A percentile compares a stretch with the other conserved stretches of the same genome.
Conservation (phyloP, 2,329 filamentous ascomycete species). For the Sordariomycetes sp. region DNA sequence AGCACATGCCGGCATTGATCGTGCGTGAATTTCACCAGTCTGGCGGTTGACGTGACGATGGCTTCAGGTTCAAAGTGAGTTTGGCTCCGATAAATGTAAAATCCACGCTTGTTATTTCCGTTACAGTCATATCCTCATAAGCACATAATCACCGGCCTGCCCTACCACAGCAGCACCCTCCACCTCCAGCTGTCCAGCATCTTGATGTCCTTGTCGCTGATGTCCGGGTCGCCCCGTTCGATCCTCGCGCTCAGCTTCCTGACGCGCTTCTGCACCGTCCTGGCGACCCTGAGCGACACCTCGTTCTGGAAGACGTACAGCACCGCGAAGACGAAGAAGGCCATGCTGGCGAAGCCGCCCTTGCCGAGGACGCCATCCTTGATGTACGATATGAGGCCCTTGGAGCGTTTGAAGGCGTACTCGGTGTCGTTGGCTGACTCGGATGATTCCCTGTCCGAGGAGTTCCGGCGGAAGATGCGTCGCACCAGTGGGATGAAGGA, state of each 20-base stretch:
- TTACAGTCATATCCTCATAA: too few species aligned
- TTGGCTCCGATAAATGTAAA: too few species aligned
- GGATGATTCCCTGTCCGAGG: slow-evolving; percentile 25
- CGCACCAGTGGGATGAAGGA: slow-evolving; percentile 43
- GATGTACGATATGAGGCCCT: slow-evolving; percentile 40
- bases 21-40: too few species aligned
- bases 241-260: slow-evolving; percentile 37
- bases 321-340: slow-evolving; percentile 46
- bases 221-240: slow-evolving; percentile 33
- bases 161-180: slow-evolving; percentile 43
- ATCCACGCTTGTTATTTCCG: too few species aligned
- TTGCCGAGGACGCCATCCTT: slow-evolving; percentile 32
- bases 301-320: slow-evolving; percentile 52
- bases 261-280: slow-evolving; percentile 39
- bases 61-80: too few species aligned
- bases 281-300: slow-evolving; percentile 44
- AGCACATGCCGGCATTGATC: too few species aligned
- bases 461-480: slow-evolving; percentile 36
- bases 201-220: slow-evolving; percentile 39
- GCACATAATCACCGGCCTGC: too few species aligned
- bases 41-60: too few species aligned
- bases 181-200: slow-evolving; percentile 46
- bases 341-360: slow-evolving; percentile 36
- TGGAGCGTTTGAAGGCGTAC: slow-evolving; percentile 44
- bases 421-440: slow-evolving; percentile 41